A percentile compares a stretch with the other conserved stretches of the same genome.
phyloP scores from a whole-genome alignment of 202 grass and related monocot genomes.

The Musa balbisiana region DNA sequence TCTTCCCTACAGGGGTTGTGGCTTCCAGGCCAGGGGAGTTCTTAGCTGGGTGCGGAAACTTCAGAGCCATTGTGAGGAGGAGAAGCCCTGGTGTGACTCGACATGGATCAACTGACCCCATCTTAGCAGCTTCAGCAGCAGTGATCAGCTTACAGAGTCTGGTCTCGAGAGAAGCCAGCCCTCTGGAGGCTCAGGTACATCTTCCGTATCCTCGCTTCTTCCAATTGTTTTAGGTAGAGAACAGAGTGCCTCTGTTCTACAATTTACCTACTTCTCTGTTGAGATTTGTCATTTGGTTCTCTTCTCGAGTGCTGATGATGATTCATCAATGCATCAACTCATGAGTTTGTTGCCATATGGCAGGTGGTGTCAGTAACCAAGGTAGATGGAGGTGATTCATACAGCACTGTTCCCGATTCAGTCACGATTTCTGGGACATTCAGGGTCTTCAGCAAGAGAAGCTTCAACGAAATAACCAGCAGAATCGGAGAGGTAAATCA shows the following conservation, averaged over 20 bases:
- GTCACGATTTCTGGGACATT: constrained; percentile 8
- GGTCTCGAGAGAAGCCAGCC: constrained; percentile 11
- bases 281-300: not conserved
- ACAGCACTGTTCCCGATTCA: not conserved
- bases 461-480: not conserved
- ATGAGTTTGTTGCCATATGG: not conserved
- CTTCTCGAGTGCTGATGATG: not conserved
- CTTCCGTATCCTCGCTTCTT: too few species aligned
- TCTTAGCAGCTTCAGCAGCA: not conserved
- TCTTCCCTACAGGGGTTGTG: not conserved
- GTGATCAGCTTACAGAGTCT: constrained; percentile 15
- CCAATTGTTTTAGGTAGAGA: too few species aligned
- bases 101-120: not conserved
- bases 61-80: not conserved
- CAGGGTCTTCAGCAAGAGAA: constrained; percentile 5
- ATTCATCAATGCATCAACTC: not conserved
- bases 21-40: constrained; percentile 13
- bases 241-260: too few species aligned
- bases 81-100: not conserved
- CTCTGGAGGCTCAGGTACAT: constrained; percentile 12
- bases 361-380: constrained; percentile 11
- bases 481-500: constrained; percentile 5
- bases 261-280: too few species aligned
- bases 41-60: constrained; percentile 4
- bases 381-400: constrained; percentile 4